Conservation (phyloP, 1,284 basidiomycete genomes). For the Blastosporella zonata region DNA sequence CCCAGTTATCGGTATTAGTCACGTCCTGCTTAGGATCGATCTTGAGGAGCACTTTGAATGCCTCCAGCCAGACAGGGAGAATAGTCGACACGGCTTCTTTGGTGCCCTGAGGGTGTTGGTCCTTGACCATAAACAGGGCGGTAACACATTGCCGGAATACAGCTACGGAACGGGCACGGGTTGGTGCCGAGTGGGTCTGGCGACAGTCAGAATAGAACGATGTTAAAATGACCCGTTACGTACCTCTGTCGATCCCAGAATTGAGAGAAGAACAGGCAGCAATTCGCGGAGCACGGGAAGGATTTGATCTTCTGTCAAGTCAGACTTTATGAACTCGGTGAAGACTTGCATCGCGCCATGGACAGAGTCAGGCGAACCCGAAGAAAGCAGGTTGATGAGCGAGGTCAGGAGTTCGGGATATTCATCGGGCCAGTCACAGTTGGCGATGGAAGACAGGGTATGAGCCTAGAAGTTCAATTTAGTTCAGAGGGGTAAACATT, state of each 20-base stretch:
- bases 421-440: conserved; percentile 93
- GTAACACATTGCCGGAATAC: conserved; percentile 91
- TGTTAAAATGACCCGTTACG: conserved; percentile 18
- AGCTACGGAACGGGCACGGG: conserved; percentile 80
- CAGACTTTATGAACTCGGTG: conserved; percentile 87
- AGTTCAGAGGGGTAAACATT: conserved; percentile 1
- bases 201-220: conserved; percentile 8
- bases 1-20: conserved; percentile 62
- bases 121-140: conserved; percentile 92
- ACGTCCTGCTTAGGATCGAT: conserved; percentile 64
- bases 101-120: conserved; percentile 83
- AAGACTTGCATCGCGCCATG: conserved; percentile 96
- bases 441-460: conserved; percentile 80
- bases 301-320: conserved; percentile 90
- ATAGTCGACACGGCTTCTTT: conserved; percentile 80
- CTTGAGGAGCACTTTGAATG: conserved; percentile 77
- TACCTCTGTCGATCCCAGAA: conserved; percentile 76
- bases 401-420: conserved; percentile 78
- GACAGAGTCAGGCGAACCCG: conserved; percentile 68
- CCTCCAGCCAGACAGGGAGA: conserved; percentile 86
- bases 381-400: conserved; percentile 74
- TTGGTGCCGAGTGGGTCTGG: conserved; percentile 71
- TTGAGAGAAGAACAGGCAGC: conserved; percentile 80
- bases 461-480: conserved; percentile 57
- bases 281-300: conserved; percentile 83